Base-by-base conservation (phyloP, 1,284 basidiomycete genomes). In the Coriolopsis trogii region DNA sequence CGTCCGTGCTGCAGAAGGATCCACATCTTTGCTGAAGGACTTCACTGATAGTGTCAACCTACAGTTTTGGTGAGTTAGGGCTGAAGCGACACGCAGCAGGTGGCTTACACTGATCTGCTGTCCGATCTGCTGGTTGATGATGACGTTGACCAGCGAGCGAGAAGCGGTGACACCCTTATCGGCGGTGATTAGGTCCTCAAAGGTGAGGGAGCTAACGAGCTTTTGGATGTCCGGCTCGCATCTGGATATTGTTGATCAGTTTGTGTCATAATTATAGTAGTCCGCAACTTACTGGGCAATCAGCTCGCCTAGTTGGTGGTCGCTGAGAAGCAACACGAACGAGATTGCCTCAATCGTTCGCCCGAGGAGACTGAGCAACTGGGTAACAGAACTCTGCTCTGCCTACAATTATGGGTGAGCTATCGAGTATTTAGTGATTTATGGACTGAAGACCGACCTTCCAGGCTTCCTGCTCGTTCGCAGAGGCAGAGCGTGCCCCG, bases 91-190 rank as follows among this genome's bases (percentile, higher is more conserved):
- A n/a, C n/a, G n/a, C n/a, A n/a, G n/a, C n/a, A n/a, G n/a, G n/a
- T n/a, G n/a, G 71, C 88, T 63, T 67, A 96, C 95, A 63, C 92
- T 94, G 43, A 95, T 90, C 68, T 98, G 94, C 65, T 96, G 91
- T 13, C 92, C 92, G 62, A 98, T 98, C 68, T 98, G 96, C 64
- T 95, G 92, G 71, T 99, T 94, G 63, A 99, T 99, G 58, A 99
- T 83, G 29, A 95, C 89, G 58, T 95, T 96, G 10, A 98, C 93
- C 18, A 98, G 73, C n/a, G 86, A 86, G 59, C 93, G 81, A 6
- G 95, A 95, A 26, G 87, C 83, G 23, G 86, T 85, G 58, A 93
- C 81, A 25, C 95, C 95, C 62, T 85, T 83, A 64, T 89, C 83
- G 36, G 84, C 84, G 7, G 89, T 93, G 52, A 98, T 84, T 18